Base-by-base conservation (phyloP, 116 monocot species). In the Dioscorea cayenensis region DNA sequence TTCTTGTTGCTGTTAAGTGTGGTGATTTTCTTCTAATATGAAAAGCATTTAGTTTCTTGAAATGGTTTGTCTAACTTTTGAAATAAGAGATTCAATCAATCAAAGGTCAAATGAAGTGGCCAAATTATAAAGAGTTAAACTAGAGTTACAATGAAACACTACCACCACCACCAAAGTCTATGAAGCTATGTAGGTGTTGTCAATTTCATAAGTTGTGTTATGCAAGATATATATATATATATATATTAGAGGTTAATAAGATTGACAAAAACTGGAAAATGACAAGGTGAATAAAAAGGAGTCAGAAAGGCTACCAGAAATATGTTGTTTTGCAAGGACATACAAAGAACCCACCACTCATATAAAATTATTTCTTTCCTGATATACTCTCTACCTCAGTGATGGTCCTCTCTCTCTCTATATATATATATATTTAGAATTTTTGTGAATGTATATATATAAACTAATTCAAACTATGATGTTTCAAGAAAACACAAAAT, bases 351-450 rank as follows among this genome's bases (percentile, higher is more conserved):
- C 17, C 51, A 55, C 55, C 55, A 55, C n/a, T n/a, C 2, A 19
- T 43, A 17, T 59, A 14, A 19, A 59, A 28, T 23, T 25, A 23
- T 12, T 63, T 22, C 5, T 23, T 22, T 22, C 28, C 20, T 62
- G 9, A 21, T 21, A n/a, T 8, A 21, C 14, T 62, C 16, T 17
- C 21, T 62, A 1, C 9, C 61, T n/a, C 18, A 9, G 25, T 62
- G n/a, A n/a, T 8, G 21, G n/a, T 62, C 61, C 63, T 63, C 63
- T 63, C 63, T 21, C 20, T 63, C 63, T 63, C 63, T 63, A 5
- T 63, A 6, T 63, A 18, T 63, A 18, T 22, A 22, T 18, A 4
- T n/a, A n/a, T n/a, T 27, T 63, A 7, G n/a, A n/a, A n/a, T n/a
- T n/a, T n/a, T n/a, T n/a, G n/a, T n/a, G n/a, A n/a, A n/a, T n/a